Percentiles rank a stretch among this genome's conserved stretches.
These are phyloP conservation scores for Alternaria sp. DNA, from an alignment of 2,329 filamentous ascomycete genomes.

Conservation along the genomic window DNA sequence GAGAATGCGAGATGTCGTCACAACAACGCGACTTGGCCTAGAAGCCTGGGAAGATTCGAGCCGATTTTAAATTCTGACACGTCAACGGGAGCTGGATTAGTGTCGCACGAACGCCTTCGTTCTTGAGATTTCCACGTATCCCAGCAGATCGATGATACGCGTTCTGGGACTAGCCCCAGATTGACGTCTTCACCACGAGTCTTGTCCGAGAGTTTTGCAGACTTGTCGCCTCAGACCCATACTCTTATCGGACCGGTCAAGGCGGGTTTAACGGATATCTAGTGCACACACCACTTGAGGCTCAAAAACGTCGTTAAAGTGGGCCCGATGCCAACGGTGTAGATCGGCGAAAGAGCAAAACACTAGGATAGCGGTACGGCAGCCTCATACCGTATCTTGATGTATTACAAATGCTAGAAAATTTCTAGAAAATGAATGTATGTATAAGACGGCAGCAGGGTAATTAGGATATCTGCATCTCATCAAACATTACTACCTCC, in stretches of 20 bases:
- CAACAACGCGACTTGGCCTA: not conserved
- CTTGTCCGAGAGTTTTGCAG: constrained; percentile 18
- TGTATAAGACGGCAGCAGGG: constrained; percentile 5
- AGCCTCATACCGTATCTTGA: constrained; percentile 19
- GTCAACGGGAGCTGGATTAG: constrained; percentile 15
- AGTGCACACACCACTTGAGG: constrained; percentile 9
- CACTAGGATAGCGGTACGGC: constrained; percentile 20
- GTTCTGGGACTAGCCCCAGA: not conserved
- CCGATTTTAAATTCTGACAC: constrained; percentile 15
- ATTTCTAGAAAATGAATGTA: constrained; percentile 8
- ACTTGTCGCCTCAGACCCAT: constrained; percentile 13
- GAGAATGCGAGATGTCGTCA: not conserved
- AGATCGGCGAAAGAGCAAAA: constrained; percentile 38
- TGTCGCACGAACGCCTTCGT: constrained; percentile 1
- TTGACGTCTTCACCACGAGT: constrained; percentile 20
- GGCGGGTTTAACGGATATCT: constrained; percentile 15
- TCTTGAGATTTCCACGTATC: constrained; percentile 8
- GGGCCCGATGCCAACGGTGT: constrained; percentile 30
- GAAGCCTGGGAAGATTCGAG: constrained; percentile 1
- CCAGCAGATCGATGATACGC: constrained; percentile 13
- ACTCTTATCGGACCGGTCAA: constrained; percentile 8
- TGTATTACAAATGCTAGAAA: constrained; percentile 35
- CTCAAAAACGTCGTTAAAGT: constrained; percentile 26
- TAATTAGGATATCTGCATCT: not conserved
- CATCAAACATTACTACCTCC: not conserved